A percentile compares a stretch with the other conserved stretches of the same genome.
Evolutionary conservation across 805 yeast genomes (phyloP).

Genomic region (Candida ipomoeae): DNA sequence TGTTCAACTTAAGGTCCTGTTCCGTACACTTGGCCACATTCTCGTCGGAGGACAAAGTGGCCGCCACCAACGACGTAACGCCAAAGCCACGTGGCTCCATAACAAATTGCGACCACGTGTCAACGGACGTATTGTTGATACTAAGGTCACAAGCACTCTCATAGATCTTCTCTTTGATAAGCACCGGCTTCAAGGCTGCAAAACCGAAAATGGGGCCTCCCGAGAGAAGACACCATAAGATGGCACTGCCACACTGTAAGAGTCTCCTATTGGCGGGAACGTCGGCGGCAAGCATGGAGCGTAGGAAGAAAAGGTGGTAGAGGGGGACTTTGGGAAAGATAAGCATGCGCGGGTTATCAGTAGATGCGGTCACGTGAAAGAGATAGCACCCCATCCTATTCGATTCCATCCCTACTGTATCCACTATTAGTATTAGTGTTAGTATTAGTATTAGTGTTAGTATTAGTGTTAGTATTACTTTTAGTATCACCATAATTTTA

Average conservation of each 20-base stretch:
- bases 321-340: neutral
- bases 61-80: conserved; percentile 6
- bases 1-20: conserved; percentile 52
- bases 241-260: conserved; percentile 47
- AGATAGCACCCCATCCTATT: too few species aligned
- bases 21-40: conserved; percentile 42
- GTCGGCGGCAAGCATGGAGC: conserved; percentile 12
- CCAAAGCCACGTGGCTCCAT: conserved; percentile 13
- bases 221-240: conserved; percentile 50
- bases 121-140: conserved; percentile 10
- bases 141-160: conserved; percentile 34
- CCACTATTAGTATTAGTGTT: too few species aligned
- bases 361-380: neutral
- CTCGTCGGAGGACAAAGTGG: conserved; percentile 17
- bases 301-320: neutral
- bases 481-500: too few species aligned
- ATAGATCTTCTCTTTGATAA: conserved; percentile 47
- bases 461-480: too few species aligned
- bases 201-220: conserved; percentile 60
- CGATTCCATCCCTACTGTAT: neutral
- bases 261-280: conserved; percentile 14
- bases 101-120: conserved; percentile 12
- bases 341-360: neutral
- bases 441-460: too few species aligned
- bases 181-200: conserved; percentile 54